These are phyloP conservation scores for Lunasporangiospora selenospora DNA, from an alignment of 192 early-diverging fungal species.

Conservation along the genomic window DNA sequence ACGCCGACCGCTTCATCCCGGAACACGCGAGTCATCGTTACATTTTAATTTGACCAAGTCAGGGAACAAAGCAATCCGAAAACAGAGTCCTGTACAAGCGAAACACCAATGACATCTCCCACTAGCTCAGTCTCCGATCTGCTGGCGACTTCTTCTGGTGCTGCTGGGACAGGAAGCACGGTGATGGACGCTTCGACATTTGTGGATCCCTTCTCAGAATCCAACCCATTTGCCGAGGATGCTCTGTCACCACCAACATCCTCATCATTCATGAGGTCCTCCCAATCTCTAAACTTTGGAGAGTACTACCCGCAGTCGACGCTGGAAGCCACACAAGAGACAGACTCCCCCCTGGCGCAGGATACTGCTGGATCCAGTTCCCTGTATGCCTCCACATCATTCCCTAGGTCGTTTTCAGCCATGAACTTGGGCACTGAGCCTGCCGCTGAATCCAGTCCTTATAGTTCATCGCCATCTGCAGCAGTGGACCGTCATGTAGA, in stretches of 20 bases:
- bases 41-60: too few species aligned
- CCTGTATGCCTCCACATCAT: not conserved
- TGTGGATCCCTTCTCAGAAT: constrained; percentile 44
- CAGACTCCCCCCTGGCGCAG: too few species aligned
- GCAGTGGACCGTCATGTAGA: too few species aligned
- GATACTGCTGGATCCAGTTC: not conserved
- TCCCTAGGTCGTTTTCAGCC: constrained; percentile 30
- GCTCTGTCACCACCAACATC: constrained; percentile 10
- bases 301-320: constrained; percentile 44
- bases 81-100: not conserved
- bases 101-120: constrained; percentile 24
- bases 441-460: not conserved
- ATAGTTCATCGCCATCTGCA: not conserved
- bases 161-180: not conserved
- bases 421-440: constrained; percentile 15
- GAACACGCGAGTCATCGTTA: too few species aligned
- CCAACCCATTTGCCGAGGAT: constrained; percentile 45
- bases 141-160: constrained; percentile 6
- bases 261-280: constrained; percentile 1
- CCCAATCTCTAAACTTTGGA: constrained; percentile 30
- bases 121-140: constrained; percentile 37
- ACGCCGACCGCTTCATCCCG: too few species aligned
- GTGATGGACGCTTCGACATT: constrained; percentile 38
- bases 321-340: too few species aligned
- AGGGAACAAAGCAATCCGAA: not conserved